Conservation (phyloP, 192 early-diverging fungal genomes). For the Umbelopsis sp. region DNA sequence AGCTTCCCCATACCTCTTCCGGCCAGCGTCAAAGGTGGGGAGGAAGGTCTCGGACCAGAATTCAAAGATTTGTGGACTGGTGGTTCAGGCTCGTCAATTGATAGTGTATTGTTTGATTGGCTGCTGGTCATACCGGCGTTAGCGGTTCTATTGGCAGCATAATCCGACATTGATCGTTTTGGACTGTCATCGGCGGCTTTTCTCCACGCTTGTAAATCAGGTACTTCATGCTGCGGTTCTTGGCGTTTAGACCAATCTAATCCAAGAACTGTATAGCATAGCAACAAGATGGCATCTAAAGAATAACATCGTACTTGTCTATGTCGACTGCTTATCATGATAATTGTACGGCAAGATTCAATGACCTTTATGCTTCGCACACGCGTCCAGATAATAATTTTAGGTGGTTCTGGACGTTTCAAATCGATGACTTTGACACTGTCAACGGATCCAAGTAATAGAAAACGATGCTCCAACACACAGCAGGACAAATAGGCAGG, state of each 20-base stretch:
- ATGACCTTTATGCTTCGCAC: slow-evolving; percentile 26
- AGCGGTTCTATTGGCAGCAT: background rate
- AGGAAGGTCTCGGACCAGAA: too few species aligned
- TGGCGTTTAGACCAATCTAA: slow-evolving; percentile 21
- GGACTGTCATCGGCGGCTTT: background rate
- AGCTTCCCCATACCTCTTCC: slow-evolving; percentile 14
- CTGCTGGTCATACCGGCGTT: background rate
- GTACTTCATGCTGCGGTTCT: slow-evolving; percentile 18
- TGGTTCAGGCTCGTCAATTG: background rate
- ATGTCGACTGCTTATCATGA: slow-evolving; percentile 28
- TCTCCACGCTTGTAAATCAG: slow-evolving; percentile 3
- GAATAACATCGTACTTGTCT: slow-evolving; percentile 40
- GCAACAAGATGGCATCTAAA: slow-evolving; percentile 20
- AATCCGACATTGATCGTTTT: background rate
- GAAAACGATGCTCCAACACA: slow-evolving; percentile 35
- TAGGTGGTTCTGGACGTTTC: background rate
- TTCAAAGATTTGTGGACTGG: too few species aligned
- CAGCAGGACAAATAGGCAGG: slow-evolving; percentile 29
- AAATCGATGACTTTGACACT: slow-evolving; percentile 34
- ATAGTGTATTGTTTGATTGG: background rate
- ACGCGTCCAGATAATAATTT: slow-evolving; percentile 23
- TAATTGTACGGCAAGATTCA: slow-evolving; percentile 21
- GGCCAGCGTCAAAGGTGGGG: background rate
- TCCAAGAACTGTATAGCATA: slow-evolving; percentile 23
- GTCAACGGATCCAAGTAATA: slow-evolving; percentile 28